Percentiles rank a stretch among this genome's conserved stretches.
Conservation (phyloP, 83 land plant species). For the Picea mariana region DNA sequence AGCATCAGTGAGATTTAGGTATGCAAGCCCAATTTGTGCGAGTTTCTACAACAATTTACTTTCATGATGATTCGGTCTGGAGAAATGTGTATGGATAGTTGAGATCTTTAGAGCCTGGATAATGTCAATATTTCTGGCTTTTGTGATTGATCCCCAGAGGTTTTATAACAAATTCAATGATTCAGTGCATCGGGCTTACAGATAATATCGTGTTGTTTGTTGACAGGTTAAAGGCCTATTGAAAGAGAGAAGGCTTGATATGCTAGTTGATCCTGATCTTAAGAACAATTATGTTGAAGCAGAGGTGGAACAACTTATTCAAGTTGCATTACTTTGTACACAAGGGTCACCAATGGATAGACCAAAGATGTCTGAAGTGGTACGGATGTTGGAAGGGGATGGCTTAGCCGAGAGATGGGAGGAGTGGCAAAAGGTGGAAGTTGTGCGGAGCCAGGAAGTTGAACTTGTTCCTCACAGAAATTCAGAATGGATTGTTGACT, state of each 20-base stretch:
- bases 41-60: too few species aligned
- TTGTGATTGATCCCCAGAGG: not conserved
- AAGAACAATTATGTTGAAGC: slow-evolving; percentile 29
- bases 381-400: slow-evolving; percentile 53
- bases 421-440: slow-evolving; percentile 46
- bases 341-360: slow-evolving; percentile 45
- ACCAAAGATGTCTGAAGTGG: slow-evolving; percentile 58
- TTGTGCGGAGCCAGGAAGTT: slow-evolving; percentile 34
- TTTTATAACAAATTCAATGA: not conserved
- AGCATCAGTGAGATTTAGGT: too few species aligned
- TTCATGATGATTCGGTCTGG: too few species aligned
- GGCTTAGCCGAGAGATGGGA: slow-evolving; percentile 50
- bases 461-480: slow-evolving; percentile 14
- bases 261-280: slow-evolving; percentile 47
- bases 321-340: slow-evolving; percentile 46
- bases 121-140: not conserved
- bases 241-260: slow-evolving; percentile 31
- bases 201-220: not conserved
- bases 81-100: not conserved
- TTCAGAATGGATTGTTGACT: slow-evolving; percentile 33
- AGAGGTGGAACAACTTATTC: slow-evolving; percentile 43
- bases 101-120: not conserved
- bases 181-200: not conserved
- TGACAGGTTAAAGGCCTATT: slow-evolving; percentile 44
- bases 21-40: too few species aligned